A percentile compares a stretch with the other conserved stretches of the same genome.
These are phyloP conservation scores for Monilinia vaccinii-corymbosi DNA, from an alignment of 2,329 filamentous ascomycete genomes.

Conservation along the genomic window DNA sequence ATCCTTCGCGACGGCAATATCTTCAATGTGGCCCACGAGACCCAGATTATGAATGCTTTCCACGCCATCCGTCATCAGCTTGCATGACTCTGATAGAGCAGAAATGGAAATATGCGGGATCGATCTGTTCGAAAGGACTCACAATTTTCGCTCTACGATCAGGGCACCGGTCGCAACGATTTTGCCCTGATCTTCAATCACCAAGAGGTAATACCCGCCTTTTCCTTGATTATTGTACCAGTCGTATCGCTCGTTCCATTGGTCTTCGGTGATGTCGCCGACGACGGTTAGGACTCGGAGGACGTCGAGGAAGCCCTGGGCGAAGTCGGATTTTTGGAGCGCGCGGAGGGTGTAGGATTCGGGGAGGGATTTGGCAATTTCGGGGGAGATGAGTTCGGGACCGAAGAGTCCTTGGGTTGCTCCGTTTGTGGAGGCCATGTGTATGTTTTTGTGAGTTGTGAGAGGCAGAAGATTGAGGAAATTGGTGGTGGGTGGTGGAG, in stretches of 20 bases:
- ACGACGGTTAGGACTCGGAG: conserved; percentile 87
- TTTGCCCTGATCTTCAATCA: conserved; percentile 58
- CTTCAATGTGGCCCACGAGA: conserved; percentile 89
- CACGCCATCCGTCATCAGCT: conserved; percentile 10
- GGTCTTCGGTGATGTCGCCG: conserved; percentile 68
- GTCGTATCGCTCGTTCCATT: conserved; percentile 72
- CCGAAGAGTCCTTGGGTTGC: conserved; percentile 62
- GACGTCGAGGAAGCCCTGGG: conserved; percentile 79
- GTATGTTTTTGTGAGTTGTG: not conserved
- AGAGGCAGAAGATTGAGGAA: not conserved
- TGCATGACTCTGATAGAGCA: not conserved
- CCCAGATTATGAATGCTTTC: conserved; percentile 69
- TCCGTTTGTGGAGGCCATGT: conserved; percentile 10
- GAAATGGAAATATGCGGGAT: not conserved
- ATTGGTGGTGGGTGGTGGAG: not conserved
- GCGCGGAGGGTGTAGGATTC: conserved; percentile 76
- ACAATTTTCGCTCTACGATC: conserved; percentile 93
- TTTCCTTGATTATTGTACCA: conserved; percentile 62
- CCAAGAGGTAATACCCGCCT: conserved; percentile 73
- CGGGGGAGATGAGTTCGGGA: conserved; percentile 64
- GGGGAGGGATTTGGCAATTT: conserved; percentile 64
- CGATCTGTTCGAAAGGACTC: conserved; percentile 31
- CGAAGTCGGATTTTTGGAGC: conserved; percentile 68
- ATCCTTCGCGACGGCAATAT: conserved; percentile 89
- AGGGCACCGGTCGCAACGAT: conserved; percentile 88